Percentiles rank a stretch among this genome's conserved stretches.
Conservation (phyloP, 768 basidiomycete genomes). For the Candolleomyces efflorescens region DNA sequence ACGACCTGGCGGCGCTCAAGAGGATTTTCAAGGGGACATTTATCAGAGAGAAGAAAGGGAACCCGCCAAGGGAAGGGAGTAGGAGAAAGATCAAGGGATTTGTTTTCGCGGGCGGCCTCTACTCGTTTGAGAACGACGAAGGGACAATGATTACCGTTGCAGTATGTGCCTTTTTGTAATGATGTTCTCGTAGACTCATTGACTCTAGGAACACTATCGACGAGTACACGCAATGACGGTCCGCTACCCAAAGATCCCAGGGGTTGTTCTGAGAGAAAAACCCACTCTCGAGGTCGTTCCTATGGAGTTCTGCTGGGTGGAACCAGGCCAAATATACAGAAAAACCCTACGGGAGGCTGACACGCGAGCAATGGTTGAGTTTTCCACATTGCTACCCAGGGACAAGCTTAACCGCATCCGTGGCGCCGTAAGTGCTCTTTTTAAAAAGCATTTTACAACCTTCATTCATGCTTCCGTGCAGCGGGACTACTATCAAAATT, state of each 20-base stretch:
- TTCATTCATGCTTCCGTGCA: not conserved
- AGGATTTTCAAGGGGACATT: not conserved
- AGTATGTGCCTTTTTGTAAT: constrained; percentile 16
- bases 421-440: constrained; percentile 22
- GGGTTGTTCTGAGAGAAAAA: not conserved
- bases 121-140: constrained; percentile 33
- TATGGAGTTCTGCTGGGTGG: constrained; percentile 61
- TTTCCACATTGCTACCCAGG: constrained; percentile 59
- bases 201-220: constrained; percentile 1
- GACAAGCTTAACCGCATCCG: constrained; percentile 53
- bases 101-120: constrained; percentile 29
- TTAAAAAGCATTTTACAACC: not conserved
- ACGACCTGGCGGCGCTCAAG: not conserved
- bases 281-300: constrained; percentile 41
- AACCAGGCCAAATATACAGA: constrained; percentile 61
- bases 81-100: constrained; percentile 30
- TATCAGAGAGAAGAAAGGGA: constrained; percentile 1
- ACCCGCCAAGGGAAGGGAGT: not conserved
- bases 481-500: not conserved
- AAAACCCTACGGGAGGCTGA: constrained; percentile 66
- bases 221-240: constrained; percentile 29
- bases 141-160: constrained; percentile 33
- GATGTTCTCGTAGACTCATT: not conserved
- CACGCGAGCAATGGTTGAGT: constrained; percentile 56
- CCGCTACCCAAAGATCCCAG: constrained; percentile 15